Base-by-base conservation (phyloP, 2,329 filamentous ascomycete genomes). In the Pezicula neosporulosa region DNA sequence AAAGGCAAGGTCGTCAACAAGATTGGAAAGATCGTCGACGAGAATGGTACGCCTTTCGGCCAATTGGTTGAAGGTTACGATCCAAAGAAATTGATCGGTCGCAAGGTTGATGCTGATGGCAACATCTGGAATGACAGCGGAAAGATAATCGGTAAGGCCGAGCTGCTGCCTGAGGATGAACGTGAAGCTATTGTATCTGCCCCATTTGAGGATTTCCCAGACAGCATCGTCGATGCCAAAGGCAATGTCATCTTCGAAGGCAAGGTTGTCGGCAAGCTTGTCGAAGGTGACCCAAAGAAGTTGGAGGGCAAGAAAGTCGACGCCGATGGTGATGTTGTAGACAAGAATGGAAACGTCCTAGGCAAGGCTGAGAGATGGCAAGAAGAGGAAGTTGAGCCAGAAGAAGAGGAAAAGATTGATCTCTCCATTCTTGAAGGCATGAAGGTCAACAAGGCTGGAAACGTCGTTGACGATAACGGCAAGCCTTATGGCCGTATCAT, bases 271-370 rank as follows among this genome's bases (percentile, higher is more conserved):
- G 86, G 86, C 36, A 78, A 79, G 47, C 70, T 89, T 3, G 68
- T 82, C 4, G 79, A 86, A 53, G 86, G 86, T 8, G 84, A 89
- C 46, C 63, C 76, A 4, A 83, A 84, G 70, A 76, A 77, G 49
- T 74, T 89, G 28, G 77, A 82, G 53, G 85, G 85, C 30, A 85
- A 84, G 66, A 68, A 75, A 35, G 89, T 94, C 13, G 90, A 94
- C 53, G 86, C 90, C 56, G 89, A 94, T 56, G 90, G 90, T 37
- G 89, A 94, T 51, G 83, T 95, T 35, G 76, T 88, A 49, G 90
- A 94, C 73, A 85, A 85, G 68, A 90, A 89, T 63, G 81, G 81
- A 24, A 84, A 84, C 53, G 65, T 71, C 2, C 66, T 84, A 2
- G 64, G 63, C 33, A 63, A 64, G 30, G 63, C 63, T 6, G 64